Evolutionary conservation across 331 rosid species (phyloP).

Genomic region (Quercus tomentella): DNA sequence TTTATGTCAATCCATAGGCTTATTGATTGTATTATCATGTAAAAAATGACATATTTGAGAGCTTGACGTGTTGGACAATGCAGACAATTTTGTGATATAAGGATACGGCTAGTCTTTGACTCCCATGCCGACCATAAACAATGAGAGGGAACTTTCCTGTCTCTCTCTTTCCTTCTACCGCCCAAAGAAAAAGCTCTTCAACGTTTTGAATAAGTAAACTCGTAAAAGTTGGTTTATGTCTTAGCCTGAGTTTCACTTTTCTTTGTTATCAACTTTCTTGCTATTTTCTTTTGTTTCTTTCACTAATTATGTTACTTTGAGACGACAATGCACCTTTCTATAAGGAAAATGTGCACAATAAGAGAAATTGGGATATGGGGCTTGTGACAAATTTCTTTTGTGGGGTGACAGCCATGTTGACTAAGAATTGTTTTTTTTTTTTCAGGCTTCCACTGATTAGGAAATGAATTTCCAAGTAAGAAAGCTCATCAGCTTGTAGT

Average conservation of each 20-base stretch:
- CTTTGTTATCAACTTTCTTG: not conserved
- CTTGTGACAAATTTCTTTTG: not conserved
- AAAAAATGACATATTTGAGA: slow-evolving; percentile 3
- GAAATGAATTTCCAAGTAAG: not conserved
- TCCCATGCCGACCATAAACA: slow-evolving; percentile 13
- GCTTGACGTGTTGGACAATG: slow-evolving; percentile 20
- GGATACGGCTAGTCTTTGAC: slow-evolving; percentile 30
- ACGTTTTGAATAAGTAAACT: slow-evolving; percentile 48
- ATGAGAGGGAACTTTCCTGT: not conserved
- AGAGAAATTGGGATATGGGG: not conserved
- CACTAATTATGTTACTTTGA: not conserved
- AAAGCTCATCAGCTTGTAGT: not conserved
- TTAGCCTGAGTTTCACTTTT: slow-evolving; percentile 10
- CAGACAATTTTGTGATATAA: slow-evolving; percentile 10
- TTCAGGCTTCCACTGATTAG: not conserved
- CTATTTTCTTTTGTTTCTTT: not conserved
- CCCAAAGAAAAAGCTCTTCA: slow-evolving; percentile 66
- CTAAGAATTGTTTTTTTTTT: not conserved
- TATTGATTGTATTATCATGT: not conserved
- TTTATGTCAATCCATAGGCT: not conserved
- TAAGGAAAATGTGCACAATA: slow-evolving; percentile 3
- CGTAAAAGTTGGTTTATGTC: slow-evolving; percentile 42
- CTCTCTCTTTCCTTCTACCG: slow-evolving; percentile 46
- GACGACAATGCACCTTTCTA: not conserved
- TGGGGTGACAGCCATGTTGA: slow-evolving; percentile 19